Evolutionary conservation across 1,284 basidiomycete genomes (phyloP), one percentile per base, ranked within the genome.

Genomic region (Ustilago vetiveriae): DNA sequence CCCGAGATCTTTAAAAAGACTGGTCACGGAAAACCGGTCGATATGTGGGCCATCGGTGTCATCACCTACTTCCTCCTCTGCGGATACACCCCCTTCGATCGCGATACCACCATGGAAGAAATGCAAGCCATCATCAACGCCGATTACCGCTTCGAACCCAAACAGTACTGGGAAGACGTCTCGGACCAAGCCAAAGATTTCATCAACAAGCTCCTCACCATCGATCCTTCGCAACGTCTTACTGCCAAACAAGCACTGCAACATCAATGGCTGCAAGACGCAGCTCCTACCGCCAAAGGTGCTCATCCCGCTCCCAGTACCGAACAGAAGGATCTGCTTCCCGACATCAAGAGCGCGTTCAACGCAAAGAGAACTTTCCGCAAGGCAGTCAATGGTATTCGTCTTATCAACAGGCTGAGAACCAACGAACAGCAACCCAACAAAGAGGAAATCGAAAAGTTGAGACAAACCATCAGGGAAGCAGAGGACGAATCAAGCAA

Each of bases 1-100:
- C 94, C 95, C 0, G 95, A 97, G 83, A 97, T 98, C 75, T 98
- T 98, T 86, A 90, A 90, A 82, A 95, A 95, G 84, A 74, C 75
- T 6, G 95, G 95, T 0, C 94, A 98, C 78, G 89, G 92, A 37
- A 96, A 93, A 84, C 94, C 95, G 0, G 95, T 98, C 23, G 95
- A 97, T 80, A 86, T 98, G 67, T 97, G 80, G 76, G 77, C 77
- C 4, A 76, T 79, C 22, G 79, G 79, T 32, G 79, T 81, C 14
- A 81, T 81, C 46, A 78, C 79, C 36, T 81, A 81, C 72, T 81
- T 81, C 41, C 52, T 81, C 41, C 72, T 81, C 6, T 80, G 78
- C 40, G 79, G 79, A 17, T 81, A 81, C 45, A 81, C 79, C 33
- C 79, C 79, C 37, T 81, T 81, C 44, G 80, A 81, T 46, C 70